Percentiles rank a stretch among this genome's conserved stretches.
Conservation (phyloP, 2,329 filamentous ascomycete genomes). For the Xylaria sp. region DNA sequence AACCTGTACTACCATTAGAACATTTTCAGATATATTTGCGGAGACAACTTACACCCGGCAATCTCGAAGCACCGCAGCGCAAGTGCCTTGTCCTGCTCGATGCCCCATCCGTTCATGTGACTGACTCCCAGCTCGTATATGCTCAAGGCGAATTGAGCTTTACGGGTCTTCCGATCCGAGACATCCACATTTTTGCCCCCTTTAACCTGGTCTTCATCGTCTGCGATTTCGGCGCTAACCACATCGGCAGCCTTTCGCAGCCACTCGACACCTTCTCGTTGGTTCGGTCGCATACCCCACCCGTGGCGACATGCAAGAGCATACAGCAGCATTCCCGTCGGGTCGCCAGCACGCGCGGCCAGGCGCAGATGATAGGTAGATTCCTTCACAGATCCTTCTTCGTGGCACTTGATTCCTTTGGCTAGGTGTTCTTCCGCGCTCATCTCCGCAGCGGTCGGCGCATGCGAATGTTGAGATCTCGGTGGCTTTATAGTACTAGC, state of each 20-base stretch:
- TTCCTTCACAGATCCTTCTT: conserved; percentile 83
- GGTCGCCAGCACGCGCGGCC: conserved; percentile 81
- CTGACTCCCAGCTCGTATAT: conserved; percentile 96
- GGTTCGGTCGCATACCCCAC: conserved; percentile 96
- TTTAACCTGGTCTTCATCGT: conserved; percentile 71
- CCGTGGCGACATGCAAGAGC: conserved; percentile 93
- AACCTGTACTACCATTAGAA: conserved; percentile 53
- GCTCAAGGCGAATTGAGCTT: conserved; percentile 90
- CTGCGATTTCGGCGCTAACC: conserved; percentile 79
- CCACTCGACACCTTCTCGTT: conserved; percentile 88
- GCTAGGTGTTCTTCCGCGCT: conserved; percentile 86
- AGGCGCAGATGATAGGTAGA: conserved; percentile 95
- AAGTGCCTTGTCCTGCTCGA: conserved; percentile 85
- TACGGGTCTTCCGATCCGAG: conserved; percentile 76
- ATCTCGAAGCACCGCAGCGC: conserved; percentile 95
- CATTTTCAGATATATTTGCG: conserved; percentile 23
- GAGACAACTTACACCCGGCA: conserved; percentile 70
- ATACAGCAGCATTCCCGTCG: conserved; percentile 95
- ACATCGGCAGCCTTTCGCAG: conserved; percentile 86
- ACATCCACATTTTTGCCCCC: conserved; percentile 66
- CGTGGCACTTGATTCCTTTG: conserved; percentile 88
- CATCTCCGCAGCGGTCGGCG: conserved; percentile 67
- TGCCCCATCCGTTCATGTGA: conserved; percentile 98
- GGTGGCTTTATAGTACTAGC: conserved; percentile 56
- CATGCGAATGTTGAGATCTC: conserved; percentile 47